Percentiles rank a stretch among this genome's conserved stretches.
phyloP scores from a whole-genome alignment of 2,329 filamentous ascomycete species.

The Diaporthe eres region DNA sequence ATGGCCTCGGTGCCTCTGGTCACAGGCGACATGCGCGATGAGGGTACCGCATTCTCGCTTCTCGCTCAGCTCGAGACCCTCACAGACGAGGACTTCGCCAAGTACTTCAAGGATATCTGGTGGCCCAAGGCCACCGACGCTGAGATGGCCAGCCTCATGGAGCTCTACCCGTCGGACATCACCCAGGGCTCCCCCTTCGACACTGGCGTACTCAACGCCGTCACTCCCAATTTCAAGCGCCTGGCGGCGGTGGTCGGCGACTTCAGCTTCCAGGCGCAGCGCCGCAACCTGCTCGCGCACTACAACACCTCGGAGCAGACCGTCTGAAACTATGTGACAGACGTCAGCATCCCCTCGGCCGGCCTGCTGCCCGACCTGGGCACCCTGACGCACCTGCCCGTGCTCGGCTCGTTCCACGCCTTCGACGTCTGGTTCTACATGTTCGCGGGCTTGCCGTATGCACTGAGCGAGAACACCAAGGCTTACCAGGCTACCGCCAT shows the following conservation, averaged over 20 bases:
- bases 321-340: neutral
- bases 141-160: neutral
- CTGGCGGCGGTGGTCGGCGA: conserved; percentile 9
- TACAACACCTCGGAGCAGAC: conserved; percentile 9
- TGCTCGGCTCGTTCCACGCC: conserved; percentile 6
- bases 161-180: neutral
- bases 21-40: conserved; percentile 6
- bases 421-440: conserved; percentile 9
- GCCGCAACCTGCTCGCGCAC: neutral
- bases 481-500: neutral
- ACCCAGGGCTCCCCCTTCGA: conserved; percentile 6
- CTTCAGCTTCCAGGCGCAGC: conserved; percentile 24
- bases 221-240: conserved; percentile 17
- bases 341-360: conserved; percentile 11
- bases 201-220: conserved; percentile 1
- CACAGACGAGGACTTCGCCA: neutral
- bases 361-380: conserved; percentile 11
- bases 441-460: neutral
- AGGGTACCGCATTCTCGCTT: neutral
- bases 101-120: conserved; percentile 10
- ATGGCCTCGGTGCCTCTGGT: neutral
- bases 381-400: neutral
- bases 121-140: conserved; percentile 6
- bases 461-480: neutral
- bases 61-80: conserved; percentile 13